Base-by-base conservation (phyloP, 179 eudicot genomes). In the Sideroxylon spinosum region DNA sequence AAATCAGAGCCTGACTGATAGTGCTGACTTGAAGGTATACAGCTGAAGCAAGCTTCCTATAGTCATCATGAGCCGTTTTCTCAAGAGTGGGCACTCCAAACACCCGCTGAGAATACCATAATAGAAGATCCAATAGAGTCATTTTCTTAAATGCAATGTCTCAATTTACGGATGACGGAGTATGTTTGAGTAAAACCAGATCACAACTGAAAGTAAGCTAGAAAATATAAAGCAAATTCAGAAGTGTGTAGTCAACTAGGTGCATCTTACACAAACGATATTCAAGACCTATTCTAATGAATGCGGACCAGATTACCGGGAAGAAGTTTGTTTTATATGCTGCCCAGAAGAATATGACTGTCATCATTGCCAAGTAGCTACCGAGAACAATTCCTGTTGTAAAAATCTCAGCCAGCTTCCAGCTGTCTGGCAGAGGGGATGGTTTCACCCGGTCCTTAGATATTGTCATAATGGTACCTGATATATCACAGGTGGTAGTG, bases 391-490 rank as follows among this genome's bases (percentile, higher is more conserved):
- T 77, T 26, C 93, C 93, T 0, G 93, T 90, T 44, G 91, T 73
- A 68, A 90, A 90, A 73, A 90, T 90, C 87, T 90, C 93, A 57
- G 89, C 74, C 20, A 90, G 81, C 74, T 88, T 90, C 91, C 91
- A 90, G 85, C 88, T 86, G 79, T 88, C 93, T 48, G 91, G 93
- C 85, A 83, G 37, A 49, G 93, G 93, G 52, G 93, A 90, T 60
- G 93, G 93, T 77, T 86, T 90, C 74, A 90, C 93, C 66, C 93
- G 84, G 61, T 90, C 93, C 86, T 90, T 90, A 32, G 93, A 90
- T 76, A 90, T 90, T 78, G 93, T 90, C 93, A 90, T 90, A 65
- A 90, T 88, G 66, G 93, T 90, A 77, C 92, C 92, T 89, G 84
- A 57, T n/a, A 63, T 25, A 64, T 20, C 60, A 71, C 14, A 46